phyloP scores from a whole-genome alignment of 495 filamentous ascomycete genomes.

The Hypoxylon perforatum region DNA sequence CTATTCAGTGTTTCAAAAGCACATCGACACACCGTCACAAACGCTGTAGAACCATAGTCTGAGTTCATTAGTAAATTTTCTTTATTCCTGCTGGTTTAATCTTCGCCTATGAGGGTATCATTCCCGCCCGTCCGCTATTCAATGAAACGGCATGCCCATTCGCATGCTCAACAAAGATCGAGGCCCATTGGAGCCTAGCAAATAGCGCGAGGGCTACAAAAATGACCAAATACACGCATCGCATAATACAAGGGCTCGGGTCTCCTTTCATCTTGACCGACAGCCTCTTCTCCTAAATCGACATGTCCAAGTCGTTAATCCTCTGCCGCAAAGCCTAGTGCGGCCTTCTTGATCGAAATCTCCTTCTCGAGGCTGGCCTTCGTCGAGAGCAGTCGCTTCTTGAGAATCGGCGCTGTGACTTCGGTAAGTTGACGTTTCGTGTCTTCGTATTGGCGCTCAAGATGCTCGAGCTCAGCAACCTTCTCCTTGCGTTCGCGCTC shows the following conservation, averaged over 20 bases:
- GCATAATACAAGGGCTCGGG: no score
- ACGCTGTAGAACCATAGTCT: no score
- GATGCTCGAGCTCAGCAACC: constrained; percentile 64
- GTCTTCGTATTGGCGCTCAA: constrained; percentile 56
- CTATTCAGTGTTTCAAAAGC: no score
- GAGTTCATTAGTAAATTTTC: not conserved
- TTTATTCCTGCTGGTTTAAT: not conserved
- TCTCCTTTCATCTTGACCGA: not conserved
- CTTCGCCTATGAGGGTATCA: constrained; percentile 1
- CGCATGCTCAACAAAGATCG: no score
- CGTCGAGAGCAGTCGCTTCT: constrained; percentile 54
- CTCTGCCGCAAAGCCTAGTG: constrained; percentile 59
- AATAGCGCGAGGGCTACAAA: no score
- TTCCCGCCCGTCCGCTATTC: not conserved
- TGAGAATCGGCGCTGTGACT: constrained; percentile 60
- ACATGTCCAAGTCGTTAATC: constrained; percentile 46
- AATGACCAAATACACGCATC: not conserved
- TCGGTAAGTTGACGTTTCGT: constrained; percentile 51
- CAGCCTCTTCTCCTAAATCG: not conserved
- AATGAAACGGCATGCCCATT: no score
- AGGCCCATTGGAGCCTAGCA: no score
- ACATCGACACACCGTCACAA: no score
- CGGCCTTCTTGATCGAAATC: constrained; percentile 67
- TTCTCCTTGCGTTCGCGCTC: constrained; percentile 55
- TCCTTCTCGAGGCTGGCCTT: constrained; percentile 66